These are phyloP conservation scores for Phellinidium pouzarii DNA, from an alignment of 1,284 basidiomycete species.

Conservation along the genomic window DNA sequence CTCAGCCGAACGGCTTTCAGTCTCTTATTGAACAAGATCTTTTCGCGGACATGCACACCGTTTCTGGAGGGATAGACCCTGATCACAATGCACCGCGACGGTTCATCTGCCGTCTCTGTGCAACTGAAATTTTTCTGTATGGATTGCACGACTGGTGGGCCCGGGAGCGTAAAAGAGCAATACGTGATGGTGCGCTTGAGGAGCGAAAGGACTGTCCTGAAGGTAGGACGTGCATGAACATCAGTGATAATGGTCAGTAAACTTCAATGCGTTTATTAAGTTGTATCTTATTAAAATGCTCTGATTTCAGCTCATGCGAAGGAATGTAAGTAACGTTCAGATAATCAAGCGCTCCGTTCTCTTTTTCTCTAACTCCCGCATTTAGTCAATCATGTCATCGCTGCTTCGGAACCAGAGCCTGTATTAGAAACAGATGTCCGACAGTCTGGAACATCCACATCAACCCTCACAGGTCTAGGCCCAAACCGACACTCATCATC, in stretches of 20 bases:
- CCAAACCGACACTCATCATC: not conserved
- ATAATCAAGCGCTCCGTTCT: not conserved
- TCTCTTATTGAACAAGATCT: conserved; percentile 61
- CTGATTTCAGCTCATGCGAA: conserved; percentile 51
- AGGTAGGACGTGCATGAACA: conserved; percentile 46
- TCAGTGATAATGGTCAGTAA: conserved; percentile 56
- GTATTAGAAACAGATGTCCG: not conserved
- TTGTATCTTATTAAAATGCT: not conserved
- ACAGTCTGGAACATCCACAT: not conserved
- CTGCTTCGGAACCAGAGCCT: not conserved
- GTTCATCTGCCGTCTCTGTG: conserved; percentile 61
- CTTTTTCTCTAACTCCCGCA: too few species aligned
- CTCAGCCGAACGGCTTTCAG: conserved; percentile 53
- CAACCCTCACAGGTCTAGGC: not conserved
- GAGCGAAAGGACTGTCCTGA: conserved; percentile 58
- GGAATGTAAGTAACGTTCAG: conserved; percentile 47
- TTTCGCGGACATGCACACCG: conserved; percentile 58
- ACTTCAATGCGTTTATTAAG: not conserved
- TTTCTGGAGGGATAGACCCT: conserved; percentile 44
- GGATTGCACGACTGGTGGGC: conserved; percentile 76
- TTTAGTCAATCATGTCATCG: conserved; percentile 17
- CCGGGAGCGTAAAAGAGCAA: conserved; percentile 61
- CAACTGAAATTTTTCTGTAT: conserved; percentile 64
- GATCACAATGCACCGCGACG: conserved; percentile 48
- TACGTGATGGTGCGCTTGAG: conserved; percentile 44